Evolutionary conservation across 805 yeast species (phyloP), one percentile per base, ranked within the genome.

Genomic region (Cyberlindnera mycetangii): DNA sequence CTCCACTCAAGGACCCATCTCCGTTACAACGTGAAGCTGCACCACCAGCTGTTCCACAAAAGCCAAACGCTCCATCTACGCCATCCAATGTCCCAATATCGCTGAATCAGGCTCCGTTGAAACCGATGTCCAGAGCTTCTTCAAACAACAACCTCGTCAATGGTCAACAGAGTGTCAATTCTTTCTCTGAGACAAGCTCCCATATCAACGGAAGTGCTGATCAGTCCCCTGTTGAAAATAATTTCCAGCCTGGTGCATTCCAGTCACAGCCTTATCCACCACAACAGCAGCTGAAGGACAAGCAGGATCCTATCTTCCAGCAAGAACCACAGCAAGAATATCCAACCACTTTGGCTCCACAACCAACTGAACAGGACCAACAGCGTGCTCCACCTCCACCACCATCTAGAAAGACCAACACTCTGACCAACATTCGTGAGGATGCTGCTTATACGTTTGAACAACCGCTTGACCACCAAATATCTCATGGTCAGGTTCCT

Each of bases 341-440:
- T 17, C 53, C 50, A 67, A 72, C 11, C 78, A 55, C 53, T 28
- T 54, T 57, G 22, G 44, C 39, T 2, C 37, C 53, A 49, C 44
- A 52, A 50, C 42, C 32, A 22, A 24, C 19, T 17, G 30, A 45
- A 18, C 60, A 52, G 27, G 52, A 60, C 7, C 63, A 59, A 38
- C 63, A 63, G 31, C 67, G 67, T 32, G 72, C 78, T 4, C 83
- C 83, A 6, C 73, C 75, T 4, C 77, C 80, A 30, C 84, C 83
- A 16, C 83, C 82, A 31, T 67, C 82, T 2, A 71, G 83, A 59
- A 78, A 76, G 54, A 70, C 69, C 12, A 61, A 61, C 9, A 47
- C 50, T 32, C 40, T 57, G 27, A 47, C 51, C 16, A 59, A 62
- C 43, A 62, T 70, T 48, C 67, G 64, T 47, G 65, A 61, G 33